phyloP scores from a whole-genome alignment of 2,329 filamentous ascomycete species.

The Aspergillus sp. region DNA sequence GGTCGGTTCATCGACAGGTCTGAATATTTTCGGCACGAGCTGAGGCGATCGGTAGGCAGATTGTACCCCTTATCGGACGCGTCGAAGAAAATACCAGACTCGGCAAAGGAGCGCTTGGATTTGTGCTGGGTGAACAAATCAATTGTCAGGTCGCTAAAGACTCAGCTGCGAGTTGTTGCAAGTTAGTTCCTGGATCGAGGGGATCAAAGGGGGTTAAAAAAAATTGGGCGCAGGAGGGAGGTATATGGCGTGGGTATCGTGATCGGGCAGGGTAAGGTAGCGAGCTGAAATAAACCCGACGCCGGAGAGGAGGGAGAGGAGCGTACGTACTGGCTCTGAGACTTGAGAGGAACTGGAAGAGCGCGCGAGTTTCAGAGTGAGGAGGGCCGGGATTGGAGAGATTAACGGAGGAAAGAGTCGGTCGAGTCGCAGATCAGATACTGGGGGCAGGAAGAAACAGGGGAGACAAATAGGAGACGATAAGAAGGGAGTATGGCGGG shows the following conservation, averaged over 20 bases:
- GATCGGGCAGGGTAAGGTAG: neutral
- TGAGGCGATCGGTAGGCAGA: neutral
- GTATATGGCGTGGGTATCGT: neutral
- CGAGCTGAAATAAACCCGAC: neutral
- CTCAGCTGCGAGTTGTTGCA: constrained; percentile 3
- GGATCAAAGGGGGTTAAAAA: neutral
- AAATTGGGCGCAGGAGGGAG: neutral
- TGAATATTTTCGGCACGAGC: neutral
- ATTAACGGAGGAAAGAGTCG: neutral
- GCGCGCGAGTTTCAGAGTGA: constrained; percentile 6
- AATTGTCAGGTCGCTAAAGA: neutral
- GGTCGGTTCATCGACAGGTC: constrained; percentile 12
- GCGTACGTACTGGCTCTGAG: neutral
- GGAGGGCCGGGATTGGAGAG: neutral
- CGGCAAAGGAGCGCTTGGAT: neutral
- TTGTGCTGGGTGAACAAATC: neutral
- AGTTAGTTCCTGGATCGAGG: constrained; percentile 1
- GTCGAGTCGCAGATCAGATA: constrained; percentile 5
- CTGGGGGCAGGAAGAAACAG: constrained; percentile 1
- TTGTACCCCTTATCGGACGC: constrained; percentile 18
- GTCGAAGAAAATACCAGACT: constrained; percentile 2
- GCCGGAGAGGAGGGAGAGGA: neutral
- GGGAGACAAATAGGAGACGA: neutral
- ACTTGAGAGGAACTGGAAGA: neutral
- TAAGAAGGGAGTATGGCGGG: constrained; percentile 9